These are phyloP conservation scores for Nicotiana noctiflora DNA, from an alignment of 257 asterid species.

Conservation along the genomic window DNA sequence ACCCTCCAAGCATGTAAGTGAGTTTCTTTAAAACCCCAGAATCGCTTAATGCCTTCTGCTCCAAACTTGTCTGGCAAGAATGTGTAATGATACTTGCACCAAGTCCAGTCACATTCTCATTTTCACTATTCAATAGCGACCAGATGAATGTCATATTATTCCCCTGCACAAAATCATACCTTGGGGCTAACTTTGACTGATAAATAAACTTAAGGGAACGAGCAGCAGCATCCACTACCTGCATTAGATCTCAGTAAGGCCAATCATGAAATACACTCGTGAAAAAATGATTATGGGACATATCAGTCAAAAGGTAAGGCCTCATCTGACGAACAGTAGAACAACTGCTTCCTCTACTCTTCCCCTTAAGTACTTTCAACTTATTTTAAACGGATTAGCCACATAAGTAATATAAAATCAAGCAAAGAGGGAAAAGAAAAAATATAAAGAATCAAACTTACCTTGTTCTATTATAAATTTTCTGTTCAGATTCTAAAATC, in stretches of 20 bases:
- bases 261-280: not conserved
- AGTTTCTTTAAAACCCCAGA: conserved; percentile 70
- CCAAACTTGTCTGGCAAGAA: conserved; percentile 64
- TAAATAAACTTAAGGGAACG: conserved; percentile 87
- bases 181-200: conserved; percentile 81
- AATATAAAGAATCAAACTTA: not conserved
- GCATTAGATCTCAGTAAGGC: conserved; percentile 17
- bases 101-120: conserved; percentile 82
- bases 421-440: not conserved
- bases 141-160: conserved; percentile 65
- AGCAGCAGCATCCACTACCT: conserved; percentile 94
- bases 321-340: not conserved
- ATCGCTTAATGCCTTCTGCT: conserved; percentile 70
- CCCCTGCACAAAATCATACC: conserved; percentile 62
- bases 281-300: not conserved
- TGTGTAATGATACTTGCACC: conserved; percentile 85
- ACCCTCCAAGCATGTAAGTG: conserved; percentile 68
- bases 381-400: not conserved
- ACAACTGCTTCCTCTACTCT: not conserved
- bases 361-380: not conserved
- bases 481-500: conserved; percentile 5
- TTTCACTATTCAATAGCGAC: conserved; percentile 57
- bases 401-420: not conserved
- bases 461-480: not conserved
- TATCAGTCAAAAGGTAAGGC: not conserved